Base-by-base conservation (phyloP, 495 filamentous ascomycete genomes). In the Penicillium coffeae region DNA sequence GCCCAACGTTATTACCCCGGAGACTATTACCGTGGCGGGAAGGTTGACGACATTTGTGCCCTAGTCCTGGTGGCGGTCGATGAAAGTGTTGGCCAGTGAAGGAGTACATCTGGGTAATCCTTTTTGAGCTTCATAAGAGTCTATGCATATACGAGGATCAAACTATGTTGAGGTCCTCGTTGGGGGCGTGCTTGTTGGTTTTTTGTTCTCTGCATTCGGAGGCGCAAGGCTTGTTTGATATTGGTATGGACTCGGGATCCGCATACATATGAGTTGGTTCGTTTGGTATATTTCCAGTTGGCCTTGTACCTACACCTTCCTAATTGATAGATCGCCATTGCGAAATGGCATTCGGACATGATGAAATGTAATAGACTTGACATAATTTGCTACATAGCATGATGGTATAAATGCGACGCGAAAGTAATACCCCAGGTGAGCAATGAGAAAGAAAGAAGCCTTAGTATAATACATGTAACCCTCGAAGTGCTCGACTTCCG, bases 41-140 rank as follows among this genome's bases (percentile, higher is more conserved):
- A 96, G 59, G 79, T 91, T 41, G 91, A 96, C 60, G 91, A 96
- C 60, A 94, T 95, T 37, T 89, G 86, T 51, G 84, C 86, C 4
- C 68, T 96, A 35, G 83, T 89, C 10, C 77, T 85, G 30, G 66
- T 96, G 0, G 89, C 83, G 7, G 80, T 87, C 12, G 69, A 72
- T 19, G 64, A 71, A 32, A 51, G 54, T 25, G n/a, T 51, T 6
- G 43, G 22, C 22, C n/a, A 40, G 7, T 33, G 13, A 6, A 21
- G 22, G 12, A 36, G 21, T n/a, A 13, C 20, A 9, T 33, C 45
- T 20, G 2, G 27, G 27, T 51, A 15, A 42, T 8, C 8, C 13
- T 32, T 8, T 20, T 18, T 21, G 30, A n/a, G n/a, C n/a, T 34
- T 16, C 12, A 3, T 21, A 19, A 14, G 13, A 12, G 14, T 22